phyloP scores from a whole-genome alignment of 2,329 filamentous ascomycete species.

The Pseudogymnoascus sp. region DNA sequence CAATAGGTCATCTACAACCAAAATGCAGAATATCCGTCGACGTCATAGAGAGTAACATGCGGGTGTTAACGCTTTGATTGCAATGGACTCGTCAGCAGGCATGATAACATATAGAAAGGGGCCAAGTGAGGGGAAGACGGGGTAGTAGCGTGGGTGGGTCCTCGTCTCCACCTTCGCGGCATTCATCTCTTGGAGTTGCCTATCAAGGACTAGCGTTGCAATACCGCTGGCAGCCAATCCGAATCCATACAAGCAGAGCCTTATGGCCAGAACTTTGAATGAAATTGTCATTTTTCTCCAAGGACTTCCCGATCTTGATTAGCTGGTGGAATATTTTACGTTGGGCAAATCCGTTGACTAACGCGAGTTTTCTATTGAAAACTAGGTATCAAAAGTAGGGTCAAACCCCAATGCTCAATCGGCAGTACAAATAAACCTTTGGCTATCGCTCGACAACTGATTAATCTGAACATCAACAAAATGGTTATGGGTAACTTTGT shows the following conservation, averaged over 20 bases:
- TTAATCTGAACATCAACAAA: not conserved
- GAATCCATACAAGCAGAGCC: no score
- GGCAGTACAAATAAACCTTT: not conserved
- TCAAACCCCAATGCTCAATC: not conserved
- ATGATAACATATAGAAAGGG: not conserved
- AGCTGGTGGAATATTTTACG: not conserved
- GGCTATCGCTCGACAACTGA: not conserved
- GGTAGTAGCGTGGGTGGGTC: not conserved
- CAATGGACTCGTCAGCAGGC: not conserved
- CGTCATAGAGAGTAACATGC: not conserved
- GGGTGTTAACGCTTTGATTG: not conserved
- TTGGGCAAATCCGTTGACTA: not conserved
- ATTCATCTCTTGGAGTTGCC: not conserved
- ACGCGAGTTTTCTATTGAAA: not conserved
- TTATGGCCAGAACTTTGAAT: not conserved
- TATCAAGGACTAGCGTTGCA: not conserved
- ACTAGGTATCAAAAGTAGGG: not conserved
- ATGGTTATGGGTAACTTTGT: not conserved
- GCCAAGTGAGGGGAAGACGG: not conserved
- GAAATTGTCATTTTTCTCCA: not conserved
- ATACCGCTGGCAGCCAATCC: no score
- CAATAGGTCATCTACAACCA: not conserved
- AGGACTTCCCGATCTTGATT: slow-evolving; percentile 1
- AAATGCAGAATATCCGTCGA: not conserved
- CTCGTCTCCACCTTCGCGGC: not conserved